Evolutionary conservation across 2,329 filamentous ascomycete species (phyloP), one percentile per base, ranked within the genome.

Genomic region (Ophiostoma triangulosporum): DNA sequence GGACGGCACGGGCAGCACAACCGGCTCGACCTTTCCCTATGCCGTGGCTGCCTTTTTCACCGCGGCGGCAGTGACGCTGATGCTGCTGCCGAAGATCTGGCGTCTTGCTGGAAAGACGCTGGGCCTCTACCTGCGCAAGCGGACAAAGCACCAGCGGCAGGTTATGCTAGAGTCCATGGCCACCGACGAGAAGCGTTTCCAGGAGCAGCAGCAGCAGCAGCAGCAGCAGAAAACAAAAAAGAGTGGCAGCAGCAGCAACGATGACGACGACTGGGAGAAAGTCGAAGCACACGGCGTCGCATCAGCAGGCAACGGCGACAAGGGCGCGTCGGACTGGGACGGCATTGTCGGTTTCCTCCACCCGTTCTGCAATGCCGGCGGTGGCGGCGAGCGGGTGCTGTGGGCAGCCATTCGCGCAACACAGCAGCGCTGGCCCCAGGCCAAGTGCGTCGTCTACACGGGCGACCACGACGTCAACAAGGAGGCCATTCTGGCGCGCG

Each of bases 291-390:
- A 73, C 5, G 62, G 64, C 3, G 50, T 57, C 2, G 65, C 62
- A 7, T 63, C 62, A 14, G 61, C 72, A 65, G 58, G 67, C 66
- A 63, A 64, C 55, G 64, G 64, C 48, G 65, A 68, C 53, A 68
- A 68, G 53, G 68, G 65, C 11, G 72, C 76, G 55, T 72, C 76
- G 59, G 75, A 84, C 46, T 96, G 87, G 86, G 75, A 83, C 57
- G 90, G 90, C 31, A 81, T 96, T 52, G 80, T 97, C 58, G 93
- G 88, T 48, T 97, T 98, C 75, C 95, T 98, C 65, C 93, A 98
- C 67, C 93, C 93, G 1, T 98, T 96, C 67, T 97, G 93, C 69
- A 97, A 98, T 71, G 93, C 93, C 50, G 93, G 93, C 53, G 93
- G 93, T 27, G 93, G 93, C 57, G 93, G 93, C 58, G 93, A 98